These are phyloP conservation scores for Aurinia saxatilis DNA, from an alignment of 345 rosid genomes.

Conservation along the genomic window DNA sequence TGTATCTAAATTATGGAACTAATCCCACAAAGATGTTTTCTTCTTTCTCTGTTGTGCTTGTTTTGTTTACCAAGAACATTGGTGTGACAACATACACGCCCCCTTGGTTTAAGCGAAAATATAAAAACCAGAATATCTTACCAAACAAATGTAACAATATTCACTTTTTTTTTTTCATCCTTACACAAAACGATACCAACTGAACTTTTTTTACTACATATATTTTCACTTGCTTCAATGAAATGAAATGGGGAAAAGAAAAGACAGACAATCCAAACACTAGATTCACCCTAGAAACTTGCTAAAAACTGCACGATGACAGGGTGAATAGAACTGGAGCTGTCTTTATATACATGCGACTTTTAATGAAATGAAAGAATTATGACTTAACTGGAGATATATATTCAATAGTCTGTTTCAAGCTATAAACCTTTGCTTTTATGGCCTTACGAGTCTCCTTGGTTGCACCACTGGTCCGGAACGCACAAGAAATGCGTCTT, in stretches of 20 bases:
- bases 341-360: constrained; percentile 27
- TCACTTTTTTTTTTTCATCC: not conserved
- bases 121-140: not conserved
- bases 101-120: not conserved
- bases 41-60: not conserved
- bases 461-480: constrained; percentile 82
- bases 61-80: not conserved
- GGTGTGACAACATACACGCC: not conserved
- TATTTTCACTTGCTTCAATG: not conserved
- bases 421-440: not conserved
- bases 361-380: constrained; percentile 23
- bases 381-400: not conserved
- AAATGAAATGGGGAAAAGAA: not conserved
- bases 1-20: constrained; percentile 43
- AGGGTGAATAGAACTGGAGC: constrained; percentile 29
- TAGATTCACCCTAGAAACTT: constrained; percentile 41
- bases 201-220: not conserved
- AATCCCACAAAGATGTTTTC: too few species aligned
- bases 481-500: constrained; percentile 75
- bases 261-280: constrained; percentile 7
- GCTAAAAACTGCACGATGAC: constrained; percentile 52
- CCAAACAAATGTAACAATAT: not conserved
- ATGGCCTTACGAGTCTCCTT: not conserved
- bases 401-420: not conserved
- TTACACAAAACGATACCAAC: constrained; percentile 10